Evolutionary conservation across 2,329 filamentous ascomycete species (phyloP).

Genomic region (Exophiala sp.): DNA sequence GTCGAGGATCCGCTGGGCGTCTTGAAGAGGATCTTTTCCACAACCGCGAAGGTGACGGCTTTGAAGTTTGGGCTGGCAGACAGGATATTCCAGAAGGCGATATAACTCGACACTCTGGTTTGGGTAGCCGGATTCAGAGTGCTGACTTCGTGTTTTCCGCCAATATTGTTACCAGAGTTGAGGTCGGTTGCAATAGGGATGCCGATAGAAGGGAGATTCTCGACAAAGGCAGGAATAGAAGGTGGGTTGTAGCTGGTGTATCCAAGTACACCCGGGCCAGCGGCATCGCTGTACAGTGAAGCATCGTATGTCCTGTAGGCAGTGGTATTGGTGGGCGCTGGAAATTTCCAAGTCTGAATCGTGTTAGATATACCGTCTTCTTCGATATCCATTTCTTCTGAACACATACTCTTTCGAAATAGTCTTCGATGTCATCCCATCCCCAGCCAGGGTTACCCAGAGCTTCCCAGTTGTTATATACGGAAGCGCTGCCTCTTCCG

Average conservation of each 20-base stretch:
- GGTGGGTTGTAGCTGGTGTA: conserved; percentile 27
- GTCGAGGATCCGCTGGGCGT: conserved; percentile 8
- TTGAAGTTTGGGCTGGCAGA: conserved; percentile 31
- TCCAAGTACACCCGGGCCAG: too few relatives aligned
- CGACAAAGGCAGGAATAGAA: conserved; percentile 31
- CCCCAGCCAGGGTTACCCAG: conserved; percentile 25
- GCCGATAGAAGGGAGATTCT: conserved; percentile 30
- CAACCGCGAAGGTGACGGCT: conserved; percentile 31
- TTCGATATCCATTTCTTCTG: too few relatives aligned
- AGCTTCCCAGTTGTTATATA: conserved; percentile 21
- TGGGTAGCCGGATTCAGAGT: conserved; percentile 23
- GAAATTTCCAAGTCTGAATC: too few relatives aligned
- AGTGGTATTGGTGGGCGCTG: too few relatives aligned
- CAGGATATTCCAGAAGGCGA: conserved; percentile 33
- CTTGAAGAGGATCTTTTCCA: conserved; percentile 28
- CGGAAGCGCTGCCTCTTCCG: conserved; percentile 17
- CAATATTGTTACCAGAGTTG: conserved; percentile 32
- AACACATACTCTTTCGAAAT: too few relatives aligned
- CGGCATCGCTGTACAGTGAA: too few relatives aligned
- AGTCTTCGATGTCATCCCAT: conserved; percentile 13
- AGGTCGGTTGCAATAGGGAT: conserved; percentile 35
- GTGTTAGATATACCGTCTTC: neutral
- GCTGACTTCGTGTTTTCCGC: conserved; percentile 34
- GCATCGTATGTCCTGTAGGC: too few relatives aligned
- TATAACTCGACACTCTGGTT: conserved; percentile 32